Evolutionary conservation across 805 yeast genomes (phyloP).

Genomic region (Cyberlindnera lachancei): DNA sequence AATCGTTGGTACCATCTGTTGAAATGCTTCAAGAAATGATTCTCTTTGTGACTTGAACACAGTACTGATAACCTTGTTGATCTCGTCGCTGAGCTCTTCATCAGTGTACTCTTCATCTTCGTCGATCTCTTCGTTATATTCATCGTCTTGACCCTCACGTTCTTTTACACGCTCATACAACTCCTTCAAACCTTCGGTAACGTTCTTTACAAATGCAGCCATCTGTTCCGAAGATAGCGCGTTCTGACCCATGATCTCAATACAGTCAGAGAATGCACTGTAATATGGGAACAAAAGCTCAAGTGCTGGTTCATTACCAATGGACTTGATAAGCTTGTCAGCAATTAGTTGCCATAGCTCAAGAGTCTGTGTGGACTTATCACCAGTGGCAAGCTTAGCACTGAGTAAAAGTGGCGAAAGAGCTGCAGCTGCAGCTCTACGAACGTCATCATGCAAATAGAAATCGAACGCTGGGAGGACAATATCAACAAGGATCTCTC

Average conservation of each 20-base stretch:
- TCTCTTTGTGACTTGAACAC: slow-evolving; percentile 57
- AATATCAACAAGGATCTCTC: slow-evolving; percentile 68
- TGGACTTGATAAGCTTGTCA: slow-evolving; percentile 56
- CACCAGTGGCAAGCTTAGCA: slow-evolving; percentile 41
- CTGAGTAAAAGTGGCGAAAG: slow-evolving; percentile 71
- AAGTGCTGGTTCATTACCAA: slow-evolving; percentile 73
- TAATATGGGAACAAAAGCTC: slow-evolving; percentile 78
- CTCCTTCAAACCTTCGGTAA: slow-evolving; percentile 55
- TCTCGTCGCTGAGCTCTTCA: slow-evolving; percentile 83
- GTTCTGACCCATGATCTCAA: slow-evolving; percentile 60
- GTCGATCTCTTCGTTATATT: slow-evolving; percentile 79
- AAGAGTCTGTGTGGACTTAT: slow-evolving; percentile 49
- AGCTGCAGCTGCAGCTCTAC: slow-evolving; percentile 82
- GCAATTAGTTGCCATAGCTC: slow-evolving; percentile 68
- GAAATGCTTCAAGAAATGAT: slow-evolving; percentile 58
- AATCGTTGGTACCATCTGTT: slow-evolving; percentile 53
- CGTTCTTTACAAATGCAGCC: slow-evolving; percentile 47
- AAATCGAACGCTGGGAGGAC: slow-evolving; percentile 86
- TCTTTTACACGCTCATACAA: slow-evolving; percentile 62
- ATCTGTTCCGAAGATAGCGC: slow-evolving; percentile 51
- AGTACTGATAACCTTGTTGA: slow-evolving; percentile 65
- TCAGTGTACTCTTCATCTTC: slow-evolving; percentile 82
- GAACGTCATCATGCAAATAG: slow-evolving; percentile 88
- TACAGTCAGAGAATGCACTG: slow-evolving; percentile 57
- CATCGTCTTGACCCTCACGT: slow-evolving; percentile 74